Conservation (phyloP, 1,139 yeast genomes). For the Nadsonia commutata region DNA sequence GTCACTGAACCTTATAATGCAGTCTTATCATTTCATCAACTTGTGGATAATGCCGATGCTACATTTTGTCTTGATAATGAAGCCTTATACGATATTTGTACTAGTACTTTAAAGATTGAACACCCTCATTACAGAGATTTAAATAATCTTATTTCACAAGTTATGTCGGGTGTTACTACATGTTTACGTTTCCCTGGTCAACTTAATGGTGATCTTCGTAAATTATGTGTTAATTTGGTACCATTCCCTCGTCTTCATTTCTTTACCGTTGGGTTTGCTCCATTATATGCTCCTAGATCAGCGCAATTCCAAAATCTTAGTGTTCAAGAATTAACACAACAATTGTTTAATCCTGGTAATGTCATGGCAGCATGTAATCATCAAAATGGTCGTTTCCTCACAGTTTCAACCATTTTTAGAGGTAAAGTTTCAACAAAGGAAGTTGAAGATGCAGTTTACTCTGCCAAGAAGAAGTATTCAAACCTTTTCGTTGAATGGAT, state of each 20-base stretch:
- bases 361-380: slow-evolving; percentile 97
- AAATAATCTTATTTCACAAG: slow-evolving; percentile 70
- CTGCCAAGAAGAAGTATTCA: slow-evolving; percentile 68
- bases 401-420: slow-evolving; percentile 90
- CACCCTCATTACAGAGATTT: slow-evolving; percentile 70
- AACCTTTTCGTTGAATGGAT: slow-evolving; percentile 89
- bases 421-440: slow-evolving; percentile 86
- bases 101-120: slow-evolving; percentile 62
- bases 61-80: slow-evolving; percentile 92
- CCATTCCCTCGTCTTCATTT: slow-evolving; percentile 93
- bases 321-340: slow-evolving; percentile 86
- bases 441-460: slow-evolving; percentile 85
- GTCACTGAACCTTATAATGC: slow-evolving; percentile 93
- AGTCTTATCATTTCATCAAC: slow-evolving; percentile 80
- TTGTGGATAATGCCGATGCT: slow-evolving; percentile 80
- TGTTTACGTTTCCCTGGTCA: slow-evolving; percentile 91
- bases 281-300: slow-evolving; percentile 58
- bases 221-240: slow-evolving; percentile 81
- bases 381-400: slow-evolving; percentile 75
- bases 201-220: slow-evolving; percentile 80
- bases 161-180: slow-evolving; percentile 84
- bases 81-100: slow-evolving; percentile 81
- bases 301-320: slow-evolving; percentile 71
- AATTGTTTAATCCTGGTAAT: slow-evolving; percentile 79
- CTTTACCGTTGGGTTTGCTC: slow-evolving; percentile 91